Percentiles rank a stretch among this genome's conserved stretches.
These are phyloP conservation scores for Camelina hispida DNA, from an alignment of 345 rosid genomes.

Conservation along the genomic window DNA sequence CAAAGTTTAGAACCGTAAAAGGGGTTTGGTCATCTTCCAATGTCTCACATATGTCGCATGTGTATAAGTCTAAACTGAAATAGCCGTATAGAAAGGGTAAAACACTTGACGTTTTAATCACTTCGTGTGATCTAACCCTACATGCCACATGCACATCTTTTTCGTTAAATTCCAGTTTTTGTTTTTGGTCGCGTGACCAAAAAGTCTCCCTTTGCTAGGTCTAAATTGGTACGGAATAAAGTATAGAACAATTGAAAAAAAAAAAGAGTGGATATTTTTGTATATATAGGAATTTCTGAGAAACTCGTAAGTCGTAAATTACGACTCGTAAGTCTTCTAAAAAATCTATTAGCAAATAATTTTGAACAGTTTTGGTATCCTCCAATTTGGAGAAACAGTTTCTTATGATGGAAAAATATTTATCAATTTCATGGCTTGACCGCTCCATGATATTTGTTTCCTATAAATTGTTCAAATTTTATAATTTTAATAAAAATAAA, in stretches of 20 bases:
- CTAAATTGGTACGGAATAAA: not conserved
- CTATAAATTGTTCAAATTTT: no score
- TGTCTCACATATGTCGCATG: not conserved
- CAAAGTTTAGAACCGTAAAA: not conserved
- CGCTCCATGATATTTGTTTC: no score
- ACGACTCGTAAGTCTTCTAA: not conserved
- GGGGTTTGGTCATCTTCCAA: not conserved
- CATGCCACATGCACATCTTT: not conserved
- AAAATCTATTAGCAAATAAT: not conserved
- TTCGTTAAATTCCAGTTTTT: not conserved
- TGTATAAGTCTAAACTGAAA: not conserved
- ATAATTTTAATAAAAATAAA: no score
- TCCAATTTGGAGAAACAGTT: not conserved
- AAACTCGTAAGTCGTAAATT: not conserved
- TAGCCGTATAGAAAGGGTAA: slow-evolving; percentile 9
- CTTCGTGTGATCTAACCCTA: not conserved
- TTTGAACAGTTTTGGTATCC: not conserved
- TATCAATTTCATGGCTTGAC: not conserved
- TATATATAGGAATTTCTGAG: no score
- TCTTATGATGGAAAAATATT: not conserved
- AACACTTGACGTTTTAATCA: not conserved
- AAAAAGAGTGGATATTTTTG: not conserved
- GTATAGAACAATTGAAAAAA: not conserved
- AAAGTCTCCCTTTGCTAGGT: not conserved
- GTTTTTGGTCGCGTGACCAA: not conserved